phyloP scores from a whole-genome alignment of 2,329 filamentous ascomycete species.

The Fusarium sp. region DNA sequence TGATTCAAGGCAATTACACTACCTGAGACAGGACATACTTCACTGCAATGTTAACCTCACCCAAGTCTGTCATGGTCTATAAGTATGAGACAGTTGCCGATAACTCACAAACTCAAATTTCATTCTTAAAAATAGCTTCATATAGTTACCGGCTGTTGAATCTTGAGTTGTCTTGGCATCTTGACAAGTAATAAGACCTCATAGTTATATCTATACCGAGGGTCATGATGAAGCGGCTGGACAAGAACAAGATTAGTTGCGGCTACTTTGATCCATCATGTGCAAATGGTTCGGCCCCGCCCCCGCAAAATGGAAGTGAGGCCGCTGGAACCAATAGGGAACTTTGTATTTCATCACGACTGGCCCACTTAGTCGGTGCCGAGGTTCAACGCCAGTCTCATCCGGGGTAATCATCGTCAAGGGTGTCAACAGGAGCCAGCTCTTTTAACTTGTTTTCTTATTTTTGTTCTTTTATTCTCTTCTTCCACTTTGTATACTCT shows the following conservation, averaged over 20 bases:
- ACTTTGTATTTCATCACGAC: slow-evolving; percentile 26
- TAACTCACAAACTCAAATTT: no score
- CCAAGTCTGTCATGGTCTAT: no score
- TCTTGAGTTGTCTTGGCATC: not conserved
- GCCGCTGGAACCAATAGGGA: slow-evolving; percentile 27
- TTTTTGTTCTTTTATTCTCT: not conserved
- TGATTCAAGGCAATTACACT: no score
- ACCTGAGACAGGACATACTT: no score
- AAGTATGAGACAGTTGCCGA: no score
- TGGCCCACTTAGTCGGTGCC: slow-evolving; percentile 39
- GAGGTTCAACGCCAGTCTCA: slow-evolving; percentile 32
- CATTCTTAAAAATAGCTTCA: no score
- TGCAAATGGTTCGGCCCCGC: slow-evolving; percentile 35
- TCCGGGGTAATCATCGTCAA: slow-evolving; percentile 26
- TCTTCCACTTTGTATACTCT: not conserved
- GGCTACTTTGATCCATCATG: slow-evolving; percentile 12
- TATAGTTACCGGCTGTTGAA: not conserved
- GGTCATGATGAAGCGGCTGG: slow-evolving; percentile 33
- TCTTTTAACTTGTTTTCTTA: not conserved
- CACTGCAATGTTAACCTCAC: no score
- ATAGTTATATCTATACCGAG: not conserved
- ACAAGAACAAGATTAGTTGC: not conserved
- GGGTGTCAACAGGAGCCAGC: slow-evolving; percentile 4
- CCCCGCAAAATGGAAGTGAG: slow-evolving; percentile 38
- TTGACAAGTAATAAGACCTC: not conserved